Evolutionary conservation across 2,329 filamentous ascomycete genomes (phyloP).

Genomic region (Sporothrix dimorphospora): DNA sequence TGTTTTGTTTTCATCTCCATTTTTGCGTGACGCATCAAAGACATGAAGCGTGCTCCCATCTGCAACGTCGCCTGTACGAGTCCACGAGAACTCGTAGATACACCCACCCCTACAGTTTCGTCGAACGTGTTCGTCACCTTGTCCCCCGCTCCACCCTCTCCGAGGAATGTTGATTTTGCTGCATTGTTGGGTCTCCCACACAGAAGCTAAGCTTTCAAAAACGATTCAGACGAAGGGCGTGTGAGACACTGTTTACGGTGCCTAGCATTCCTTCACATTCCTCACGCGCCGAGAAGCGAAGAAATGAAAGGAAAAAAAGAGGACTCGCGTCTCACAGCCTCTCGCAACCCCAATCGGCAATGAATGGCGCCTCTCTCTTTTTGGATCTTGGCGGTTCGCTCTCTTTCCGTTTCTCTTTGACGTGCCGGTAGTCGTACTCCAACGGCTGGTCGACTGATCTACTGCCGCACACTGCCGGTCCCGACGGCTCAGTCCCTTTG

Average conservation of each 20-base stretch:
- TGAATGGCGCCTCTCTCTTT: not conserved
- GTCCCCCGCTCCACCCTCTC: conserved; percentile 2
- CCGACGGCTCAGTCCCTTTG: not conserved
- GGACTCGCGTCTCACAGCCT: not conserved
- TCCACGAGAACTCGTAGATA: not conserved
- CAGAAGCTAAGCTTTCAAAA: not conserved
- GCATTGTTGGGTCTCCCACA: not conserved
- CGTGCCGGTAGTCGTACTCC: not conserved
- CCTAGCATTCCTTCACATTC: not conserved
- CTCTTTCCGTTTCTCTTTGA: not conserved
- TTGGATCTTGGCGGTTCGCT: not conserved
- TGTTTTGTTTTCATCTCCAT: not conserved
- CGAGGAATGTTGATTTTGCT: conserved; percentile 10
- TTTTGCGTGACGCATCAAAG: not conserved
- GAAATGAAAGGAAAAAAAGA: not conserved
- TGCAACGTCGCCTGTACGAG: not conserved
- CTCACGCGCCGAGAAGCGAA: not conserved
- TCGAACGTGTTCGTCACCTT: not conserved
- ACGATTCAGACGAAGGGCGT: not conserved
- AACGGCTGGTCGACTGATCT: not conserved
- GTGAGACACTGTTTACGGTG: not conserved
- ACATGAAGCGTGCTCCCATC: not conserved
- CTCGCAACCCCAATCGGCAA: too few species aligned
- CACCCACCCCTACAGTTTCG: not conserved
- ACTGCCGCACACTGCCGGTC: not conserved